Evolutionary conservation across 2,329 filamentous ascomycete species (phyloP).

Genomic region (Acrodontium crateriforme): DNA sequence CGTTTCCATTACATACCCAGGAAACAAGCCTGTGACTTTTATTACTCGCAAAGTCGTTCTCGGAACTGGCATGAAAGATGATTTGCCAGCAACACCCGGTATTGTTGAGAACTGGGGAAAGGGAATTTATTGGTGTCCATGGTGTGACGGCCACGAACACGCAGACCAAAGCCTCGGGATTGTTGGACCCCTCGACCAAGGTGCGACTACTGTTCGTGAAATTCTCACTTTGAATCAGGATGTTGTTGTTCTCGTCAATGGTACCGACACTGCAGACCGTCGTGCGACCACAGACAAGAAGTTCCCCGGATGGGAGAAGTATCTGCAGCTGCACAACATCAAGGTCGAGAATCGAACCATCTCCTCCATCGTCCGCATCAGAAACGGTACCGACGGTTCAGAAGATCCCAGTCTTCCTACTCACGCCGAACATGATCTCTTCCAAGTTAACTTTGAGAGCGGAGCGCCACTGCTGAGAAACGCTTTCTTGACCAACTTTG

Average conservation of each 20-base stretch:
- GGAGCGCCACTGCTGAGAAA: too few species aligned
- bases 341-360: conserved; percentile 7
- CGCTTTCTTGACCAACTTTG: too few species aligned
- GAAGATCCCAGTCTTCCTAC: conserved; percentile 5
- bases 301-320: conserved; percentile 6
- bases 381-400: conserved; percentile 3
- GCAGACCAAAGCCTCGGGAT: conserved; percentile 6
- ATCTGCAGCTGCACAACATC: conserved; percentile 5
- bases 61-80: conserved; percentile 11
- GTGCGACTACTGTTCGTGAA: conserved; percentile 4
- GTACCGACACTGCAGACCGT: conserved; percentile 5
- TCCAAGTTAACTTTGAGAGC: conserved; percentile 4
- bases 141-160: conserved; percentile 10
- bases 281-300: conserved; percentile 4
- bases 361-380: conserved; percentile 3
- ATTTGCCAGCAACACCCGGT: too few species aligned
- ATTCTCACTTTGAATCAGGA: conserved; percentile 6
- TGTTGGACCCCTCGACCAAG: conserved; percentile 4
- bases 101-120: too few species aligned
- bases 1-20: conserved; percentile 4
- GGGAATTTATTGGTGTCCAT: too few species aligned
- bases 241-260: conserved; percentile 7
- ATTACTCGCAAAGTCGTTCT: conserved; percentile 10
- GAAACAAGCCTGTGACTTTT: conserved; percentile 6
- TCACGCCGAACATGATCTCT: conserved; percentile 7